phyloP scores from a whole-genome alignment of 306 rosid species.

The Crotalaria pallida region DNA sequence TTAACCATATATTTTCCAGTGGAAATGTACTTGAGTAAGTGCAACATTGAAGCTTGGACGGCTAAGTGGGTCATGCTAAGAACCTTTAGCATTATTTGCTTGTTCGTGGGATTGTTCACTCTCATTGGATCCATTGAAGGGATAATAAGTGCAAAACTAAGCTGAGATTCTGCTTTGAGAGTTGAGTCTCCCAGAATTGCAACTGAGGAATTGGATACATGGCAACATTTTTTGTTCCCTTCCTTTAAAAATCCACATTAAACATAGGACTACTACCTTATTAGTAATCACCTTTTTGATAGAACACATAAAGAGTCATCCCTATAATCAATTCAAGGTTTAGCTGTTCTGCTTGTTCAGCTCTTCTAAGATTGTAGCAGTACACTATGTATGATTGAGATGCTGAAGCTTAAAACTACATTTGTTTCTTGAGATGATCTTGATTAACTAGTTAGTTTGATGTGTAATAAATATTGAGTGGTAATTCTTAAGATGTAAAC shows the following conservation, averaged over 20 bases:
- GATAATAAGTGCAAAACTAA: slow-evolving; percentile 39
- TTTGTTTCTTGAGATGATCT: neutral
- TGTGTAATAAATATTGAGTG: neutral
- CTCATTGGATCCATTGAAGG: slow-evolving; percentile 60
- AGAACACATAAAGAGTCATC: neutral
- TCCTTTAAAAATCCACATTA: neutral
- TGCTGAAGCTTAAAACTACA: neutral
- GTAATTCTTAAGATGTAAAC: neutral
- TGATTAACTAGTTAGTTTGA: slow-evolving; percentile 4
- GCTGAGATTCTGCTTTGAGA: slow-evolving; percentile 19
- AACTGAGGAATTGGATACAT: neutral
- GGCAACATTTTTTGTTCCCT: slow-evolving; percentile 1
- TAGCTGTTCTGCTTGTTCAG: neutral
- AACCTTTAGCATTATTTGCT: slow-evolving; percentile 37
- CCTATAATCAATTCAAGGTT: slow-evolving; percentile 8
- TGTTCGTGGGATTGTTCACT: slow-evolving; percentile 43
- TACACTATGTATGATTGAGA: neutral
- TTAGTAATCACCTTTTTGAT: neutral
- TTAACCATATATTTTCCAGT: slow-evolving; percentile 59
- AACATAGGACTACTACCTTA: neutral
- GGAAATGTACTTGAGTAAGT: slow-evolving; percentile 59
- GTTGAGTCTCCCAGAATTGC: neutral
- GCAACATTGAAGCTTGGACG: slow-evolving; percentile 44
- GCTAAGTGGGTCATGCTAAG: slow-evolving; percentile 50
- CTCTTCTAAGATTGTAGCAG: neutral